Base-by-base conservation (phyloP, 257 asterid genomes). In the Fraxinus anomala region DNA sequence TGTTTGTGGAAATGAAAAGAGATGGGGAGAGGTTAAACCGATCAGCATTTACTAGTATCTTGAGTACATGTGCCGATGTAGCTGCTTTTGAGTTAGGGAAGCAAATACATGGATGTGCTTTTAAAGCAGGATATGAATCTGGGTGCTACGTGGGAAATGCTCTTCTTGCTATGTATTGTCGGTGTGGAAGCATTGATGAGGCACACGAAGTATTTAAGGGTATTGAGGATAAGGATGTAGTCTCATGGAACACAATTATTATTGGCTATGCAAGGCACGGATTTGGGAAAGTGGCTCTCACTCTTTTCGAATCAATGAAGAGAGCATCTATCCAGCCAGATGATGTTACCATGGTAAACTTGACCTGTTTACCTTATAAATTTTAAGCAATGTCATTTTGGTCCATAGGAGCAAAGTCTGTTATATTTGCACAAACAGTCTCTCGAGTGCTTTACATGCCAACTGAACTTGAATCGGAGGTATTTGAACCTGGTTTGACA, bases 201-300 rank as follows among this genome's bases (percentile, higher is more conserved):
- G 97, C 98, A 1, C 81, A 80, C 51, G 87, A 84, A 73, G 85
- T 91, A 36, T 95, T 95, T 67, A 44, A 66, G 68, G 85, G 85
- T 61, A 93, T 93, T 26, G 82, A 81, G 72, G 97, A 89, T 75
- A 91, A 89, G 88, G 98, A 95, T 82, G 85, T 80, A 1, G 88
- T 95, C 82, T 90, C 99, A 11, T 95, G 99, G 99, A 95, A 93
- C 84, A 95, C 99, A 31, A 87, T 93, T 81, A 89, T 95, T 74
- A 84, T 77, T 76, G 98, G 99, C 67, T 95, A 91, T 83, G 96
- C 98, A 71, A 92, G 99, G 78, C 95, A 92, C 80, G 98, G 98
- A 71, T 94, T 92, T 80, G 94, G 97, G 33, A 76, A 79, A 82
- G 88, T 88, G 81, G 94, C 97, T 83, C 93, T 94, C 24, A 67